Evolutionary conservation across 306 rosid species (phyloP), one percentile per base, ranked within the genome.

Genomic region (Castanospermum australe): DNA sequence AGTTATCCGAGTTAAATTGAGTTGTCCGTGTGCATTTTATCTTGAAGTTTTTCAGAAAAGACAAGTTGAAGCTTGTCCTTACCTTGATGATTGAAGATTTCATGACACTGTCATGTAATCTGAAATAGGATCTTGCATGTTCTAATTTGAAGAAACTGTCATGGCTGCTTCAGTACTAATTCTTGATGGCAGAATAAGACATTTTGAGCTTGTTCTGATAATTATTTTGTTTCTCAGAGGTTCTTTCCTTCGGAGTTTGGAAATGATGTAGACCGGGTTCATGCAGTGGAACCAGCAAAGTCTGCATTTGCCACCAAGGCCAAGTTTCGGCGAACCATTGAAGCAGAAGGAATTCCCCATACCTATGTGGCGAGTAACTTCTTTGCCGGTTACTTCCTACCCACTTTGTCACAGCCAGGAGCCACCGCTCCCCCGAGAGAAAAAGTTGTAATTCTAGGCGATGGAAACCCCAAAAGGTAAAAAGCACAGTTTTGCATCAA

Each of bases 191-290:
- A 42, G 15, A 12, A 22, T 8, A 55, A 10, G 0, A 9, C 9
- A 61, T 0, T 3, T 6, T 32, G 44, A 59, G 28, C 14, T 17
- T 69, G 42, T 28, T 69, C 6, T 38, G 13, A 24, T 56, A 38
- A 36, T 21, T 25, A 15, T 33, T 18, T 12, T 18, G 4, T 65
- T 51, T 28, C 0, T 0, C 90, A 84, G 87, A 81, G 90, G 45
- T 87, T 87, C 14, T 8, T 87, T 2, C 86, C 88, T 10, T 87
- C 88, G 0, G 88, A 81, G 47, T 87, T 81, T 57, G 84, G 88
- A 30, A 51, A 32, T 6, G 83, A 84, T 62, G 81, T 56, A 72
- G 88, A 81, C 22, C 22, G 64, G 3, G 45, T 21, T 35, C 6
- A 68, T 42, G 71, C 75, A 0, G 88, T 81, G 22, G 88, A 84